Conservation (phyloP, 305 asterid genomes). For the Fraxinus floribunda region DNA sequence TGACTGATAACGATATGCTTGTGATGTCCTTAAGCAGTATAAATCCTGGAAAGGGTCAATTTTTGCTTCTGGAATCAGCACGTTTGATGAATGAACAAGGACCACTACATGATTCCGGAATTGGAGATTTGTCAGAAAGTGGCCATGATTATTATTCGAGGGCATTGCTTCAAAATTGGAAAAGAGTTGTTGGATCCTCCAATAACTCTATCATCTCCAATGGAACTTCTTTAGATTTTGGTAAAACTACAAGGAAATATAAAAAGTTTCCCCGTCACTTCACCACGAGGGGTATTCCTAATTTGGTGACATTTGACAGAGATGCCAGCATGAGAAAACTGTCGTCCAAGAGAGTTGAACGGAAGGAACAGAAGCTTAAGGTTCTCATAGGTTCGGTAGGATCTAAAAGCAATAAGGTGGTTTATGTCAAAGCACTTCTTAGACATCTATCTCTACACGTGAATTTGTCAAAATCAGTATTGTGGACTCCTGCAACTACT, state of each 20-base stretch:
- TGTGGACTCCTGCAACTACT: conserved; percentile 97
- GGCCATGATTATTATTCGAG: conserved; percentile 58
- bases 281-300: conserved; percentile 16
- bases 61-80: conserved; percentile 77
- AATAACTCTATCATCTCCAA: conserved; percentile 16
- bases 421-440: conserved; percentile 77
- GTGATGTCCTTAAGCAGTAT: conserved; percentile 79
- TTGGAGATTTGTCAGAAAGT: conserved; percentile 27
- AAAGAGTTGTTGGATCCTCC: conserved; percentile 25
- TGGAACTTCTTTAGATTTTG: conserved; percentile 12
- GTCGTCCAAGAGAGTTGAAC: conserved; percentile 31
- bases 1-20: conserved; percentile 74
- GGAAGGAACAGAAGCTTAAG: conserved; percentile 49
- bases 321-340: conserved; percentile 39
- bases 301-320: conserved; percentile 21
- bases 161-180: conserved; percentile 49
- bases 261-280: conserved; percentile 21
- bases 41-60: conserved; percentile 97
- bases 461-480: conserved; percentile 66
- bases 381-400: conserved; percentile 92
- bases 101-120: conserved; percentile 28
- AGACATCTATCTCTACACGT: conserved; percentile 52
- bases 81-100: conserved; percentile 50
- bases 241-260: conserved; percentile 11
- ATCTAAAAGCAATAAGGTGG: conserved; percentile 85